Conservation (phyloP, 495 filamentous ascomycete genomes). For the Pseudoneurospora amorphoporcata region DNA sequence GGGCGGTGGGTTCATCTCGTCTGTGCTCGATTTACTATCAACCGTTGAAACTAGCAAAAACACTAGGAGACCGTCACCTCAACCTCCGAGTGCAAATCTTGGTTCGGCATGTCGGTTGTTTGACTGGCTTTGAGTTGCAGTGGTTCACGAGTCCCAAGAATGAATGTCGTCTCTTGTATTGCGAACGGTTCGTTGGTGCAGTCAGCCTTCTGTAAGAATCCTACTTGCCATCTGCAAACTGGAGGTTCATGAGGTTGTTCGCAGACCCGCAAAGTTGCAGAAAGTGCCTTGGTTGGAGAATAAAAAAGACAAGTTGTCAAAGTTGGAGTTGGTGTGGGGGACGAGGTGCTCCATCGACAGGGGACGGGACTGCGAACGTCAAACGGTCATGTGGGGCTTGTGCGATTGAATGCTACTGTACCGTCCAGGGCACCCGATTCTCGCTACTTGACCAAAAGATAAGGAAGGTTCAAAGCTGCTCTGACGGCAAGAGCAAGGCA, state of each 20-base stretch:
- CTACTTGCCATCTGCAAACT: background rate
- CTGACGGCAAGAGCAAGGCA: background rate
- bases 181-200: background rate
- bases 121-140: too few species aligned
- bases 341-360: background rate
- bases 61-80: background rate
- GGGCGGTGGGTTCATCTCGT: background rate
- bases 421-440: background rate
- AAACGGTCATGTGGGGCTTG: background rate
- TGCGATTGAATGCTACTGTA: background rate
- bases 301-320: background rate
- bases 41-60: background rate
- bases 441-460: background rate
- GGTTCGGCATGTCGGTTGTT: slow-evolving; percentile 17
- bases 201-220: background rate
- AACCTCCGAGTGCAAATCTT: slow-evolving; percentile 21
- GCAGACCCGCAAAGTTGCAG: background rate
- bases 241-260: background rate
- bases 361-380: background rate
- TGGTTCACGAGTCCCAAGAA: too few species aligned
- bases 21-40: background rate
- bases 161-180: background rate
- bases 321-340: background rate
- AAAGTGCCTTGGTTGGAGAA: background rate
- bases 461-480: background rate